Conservation (phyloP, 169 alveolate species). For the Perkinsus chesapeaki region DNA sequence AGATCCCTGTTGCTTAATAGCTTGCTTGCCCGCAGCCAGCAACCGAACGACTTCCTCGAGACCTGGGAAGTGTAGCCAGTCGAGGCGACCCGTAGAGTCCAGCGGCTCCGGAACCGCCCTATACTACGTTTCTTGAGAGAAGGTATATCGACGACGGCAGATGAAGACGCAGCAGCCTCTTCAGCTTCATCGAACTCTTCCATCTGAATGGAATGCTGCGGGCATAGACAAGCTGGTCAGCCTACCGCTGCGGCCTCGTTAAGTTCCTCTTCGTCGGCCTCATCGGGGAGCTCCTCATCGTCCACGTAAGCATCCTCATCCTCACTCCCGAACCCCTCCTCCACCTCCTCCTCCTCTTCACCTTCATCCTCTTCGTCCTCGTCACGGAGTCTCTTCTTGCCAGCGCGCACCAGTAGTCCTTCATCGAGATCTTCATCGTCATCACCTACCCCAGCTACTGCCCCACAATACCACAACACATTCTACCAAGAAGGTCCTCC, state of each 20-base stretch:
- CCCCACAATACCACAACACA: not conserved
- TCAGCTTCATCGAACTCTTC: not conserved
- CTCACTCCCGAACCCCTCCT: not conserved
- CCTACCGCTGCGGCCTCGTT: not conserved
- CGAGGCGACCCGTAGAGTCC: not conserved
- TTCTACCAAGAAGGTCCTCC: conserved; percentile 36
- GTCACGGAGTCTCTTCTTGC: conserved; percentile 18
- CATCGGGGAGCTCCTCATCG: not conserved
- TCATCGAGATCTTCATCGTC: conserved; percentile 42
- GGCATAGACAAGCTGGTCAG: not conserved
- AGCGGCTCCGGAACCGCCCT: not conserved
- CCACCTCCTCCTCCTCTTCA: not conserved
- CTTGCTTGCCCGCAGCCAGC: not conserved
- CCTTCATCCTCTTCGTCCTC: not conserved
- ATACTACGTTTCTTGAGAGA: not conserved
- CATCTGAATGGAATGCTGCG: not conserved
- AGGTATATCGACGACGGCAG: not conserved
- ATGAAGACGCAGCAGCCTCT: not conserved
- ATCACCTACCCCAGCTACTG: conserved; percentile 41
- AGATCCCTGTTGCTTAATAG: not conserved
- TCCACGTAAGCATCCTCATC: not conserved
- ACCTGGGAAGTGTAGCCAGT: not conserved
- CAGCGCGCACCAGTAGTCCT: conserved; percentile 44
- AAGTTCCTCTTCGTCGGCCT: not conserved
- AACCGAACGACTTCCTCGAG: not conserved